These are phyloP conservation scores for Salicornia ramosissima DNA, from an alignment of 148 eudicot genomes.

Conservation along the genomic window DNA sequence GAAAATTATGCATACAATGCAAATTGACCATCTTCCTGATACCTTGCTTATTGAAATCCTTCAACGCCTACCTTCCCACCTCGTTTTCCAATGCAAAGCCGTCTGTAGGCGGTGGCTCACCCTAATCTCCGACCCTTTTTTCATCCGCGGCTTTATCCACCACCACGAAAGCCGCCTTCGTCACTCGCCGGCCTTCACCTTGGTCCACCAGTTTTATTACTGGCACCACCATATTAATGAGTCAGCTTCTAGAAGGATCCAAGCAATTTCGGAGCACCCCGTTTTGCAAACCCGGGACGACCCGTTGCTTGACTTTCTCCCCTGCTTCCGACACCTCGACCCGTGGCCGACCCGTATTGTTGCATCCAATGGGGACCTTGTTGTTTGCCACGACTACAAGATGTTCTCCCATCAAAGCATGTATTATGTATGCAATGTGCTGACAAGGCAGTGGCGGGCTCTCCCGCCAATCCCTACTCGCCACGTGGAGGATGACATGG, in stretches of 20 bases:
- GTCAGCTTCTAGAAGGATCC: conserved; percentile 11
- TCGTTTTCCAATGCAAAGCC: conserved; percentile 9
- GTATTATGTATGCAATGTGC: conserved; percentile 17
- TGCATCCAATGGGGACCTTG: conserved; percentile 9
- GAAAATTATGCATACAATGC: not conserved
- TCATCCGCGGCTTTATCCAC: not conserved
- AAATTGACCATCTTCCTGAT: conserved; percentile 7
- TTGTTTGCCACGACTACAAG: conserved; percentile 1
- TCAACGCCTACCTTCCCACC: conserved; percentile 8
- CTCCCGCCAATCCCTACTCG: conserved; percentile 13
- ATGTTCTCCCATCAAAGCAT: not conserved
- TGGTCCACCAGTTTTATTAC: conserved; percentile 17
- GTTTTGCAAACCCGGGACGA: not conserved
- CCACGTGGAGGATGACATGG: conserved; percentile 13
- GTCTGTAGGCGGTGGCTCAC: conserved; percentile 14
- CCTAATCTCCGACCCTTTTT: conserved; percentile 8
- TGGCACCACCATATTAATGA: conserved; percentile 8
- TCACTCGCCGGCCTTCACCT: not conserved
- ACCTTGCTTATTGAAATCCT: conserved; percentile 18
- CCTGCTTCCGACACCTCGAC: not conserved
- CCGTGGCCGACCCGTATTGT: conserved; percentile 11
- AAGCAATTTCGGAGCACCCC: conserved; percentile 7
- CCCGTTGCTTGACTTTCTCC: conserved; percentile 6
- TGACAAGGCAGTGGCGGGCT: conserved; percentile 14
- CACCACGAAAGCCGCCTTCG: not conserved